Base-by-base conservation (phyloP, 1,284 basidiomycete genomes). In the Porogramme epimiltina region DNA sequence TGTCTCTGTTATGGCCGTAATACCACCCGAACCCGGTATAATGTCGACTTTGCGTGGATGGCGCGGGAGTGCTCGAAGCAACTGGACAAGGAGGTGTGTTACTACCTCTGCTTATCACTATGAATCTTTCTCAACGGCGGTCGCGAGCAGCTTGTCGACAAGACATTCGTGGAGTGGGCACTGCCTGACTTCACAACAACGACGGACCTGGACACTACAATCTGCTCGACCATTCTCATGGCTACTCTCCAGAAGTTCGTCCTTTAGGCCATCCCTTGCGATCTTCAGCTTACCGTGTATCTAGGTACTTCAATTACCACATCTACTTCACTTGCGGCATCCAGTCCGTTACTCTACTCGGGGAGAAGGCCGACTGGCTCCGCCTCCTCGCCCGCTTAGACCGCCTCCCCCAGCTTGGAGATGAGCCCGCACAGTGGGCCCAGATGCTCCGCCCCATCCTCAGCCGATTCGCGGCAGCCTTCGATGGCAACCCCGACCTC, bases 181-280 rank as follows among this genome's bases (percentile, higher is more conserved):
- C 64, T 72, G 10, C 78, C 79, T 0, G 57, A 67, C 24, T 81
- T 80, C 59, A 68, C 74, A 4, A 80, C 79, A 1, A 80, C 78
- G 3, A 76, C 74, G 1, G 11, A 24, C 0, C 68, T 63, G 16
- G 79, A 81, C 46, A 71, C 61, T 3, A 67, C 69, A 4, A 65
- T 73, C 6, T 71, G 65, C 20, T 66, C 75, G 2, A 67, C 78
- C 15, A 55, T 73, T 24, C 70, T 77, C 72, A 78, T 80, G 75
- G 63, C 73, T 2, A 73, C 68, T n/a, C 60, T 76, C 57, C 72
- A 75, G 16, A 9, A 37, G 34, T 46, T 4, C 33, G 34, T 33
- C 19, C n/a, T 16, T 37, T 16, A 4, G 9, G 6, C 34, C n/a
- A 9, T 37, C 6, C 23, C 34, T 13, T 18, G 34, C n/a, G n/a